Base-by-base conservation (phyloP, 148 eudicot species). In the Rhododendron vialii region DNA sequence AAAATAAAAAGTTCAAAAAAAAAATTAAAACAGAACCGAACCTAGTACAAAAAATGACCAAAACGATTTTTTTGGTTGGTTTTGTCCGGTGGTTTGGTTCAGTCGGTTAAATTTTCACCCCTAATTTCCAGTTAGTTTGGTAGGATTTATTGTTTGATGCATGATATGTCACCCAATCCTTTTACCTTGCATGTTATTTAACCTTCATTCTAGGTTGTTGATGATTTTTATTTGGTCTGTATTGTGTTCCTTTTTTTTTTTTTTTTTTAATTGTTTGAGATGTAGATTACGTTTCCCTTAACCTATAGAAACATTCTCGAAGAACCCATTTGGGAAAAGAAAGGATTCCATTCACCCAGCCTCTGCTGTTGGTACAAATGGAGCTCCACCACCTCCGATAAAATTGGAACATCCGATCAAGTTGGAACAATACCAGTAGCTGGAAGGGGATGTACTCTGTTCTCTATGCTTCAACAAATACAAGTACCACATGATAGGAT, bases 311-410 rank as follows among this genome's bases (percentile, higher is more conserved):
- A 97, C 98, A 86, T 97, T 88, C 89, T 97, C 99, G 69, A 97
- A 97, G 94, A 97, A 97, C 88, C 99, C 99, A 41, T 97, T 91
- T 89, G 99, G 99, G 73, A 95, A 81, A 88, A 93, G 98, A 84
- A 97, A 97, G 91, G 98, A 97, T 84, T 91, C 86, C 53, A 88
- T 84, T 85, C 84, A 95, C 83, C 88, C 87, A 82, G 90, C 82
- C 86, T 89, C 83, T 78, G 85, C 90, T 67, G 87, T 87, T 43
- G 87, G 87, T 45, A 86, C 92, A 86, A 95, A 94, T 88, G 98
- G 95, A 90, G 90, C 90, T 86, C 90, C 90, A 50, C 88, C 92
- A 50, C 91, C 94, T 33, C 83, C 89, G 91, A 84, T 86, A 65
- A 47, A 47, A 47, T 47, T 47, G 50, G 50, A 47, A 47, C 50